A percentile compares a stretch with the other conserved stretches of the same genome.
phyloP scores from a whole-genome alignment of 78 protist species.

The Capsaspora owczarzaki region DNA sequence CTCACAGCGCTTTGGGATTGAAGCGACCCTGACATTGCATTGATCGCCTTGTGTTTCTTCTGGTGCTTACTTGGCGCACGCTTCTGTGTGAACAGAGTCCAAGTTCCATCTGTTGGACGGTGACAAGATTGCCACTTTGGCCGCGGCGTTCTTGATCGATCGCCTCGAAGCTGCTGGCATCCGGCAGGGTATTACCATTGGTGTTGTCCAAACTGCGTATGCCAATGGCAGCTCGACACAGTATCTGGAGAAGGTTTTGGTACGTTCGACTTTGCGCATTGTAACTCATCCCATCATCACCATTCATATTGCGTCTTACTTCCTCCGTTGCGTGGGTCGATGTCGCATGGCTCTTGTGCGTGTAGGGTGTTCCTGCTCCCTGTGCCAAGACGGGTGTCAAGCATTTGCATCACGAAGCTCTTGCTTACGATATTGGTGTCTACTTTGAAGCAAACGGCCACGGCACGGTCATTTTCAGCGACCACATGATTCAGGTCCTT shows the following conservation, averaged over 20 bases:
- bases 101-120: constrained; percentile 59
- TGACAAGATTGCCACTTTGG: constrained; percentile 52
- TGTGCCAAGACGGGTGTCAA: constrained; percentile 52
- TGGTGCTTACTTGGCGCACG: too few species aligned
- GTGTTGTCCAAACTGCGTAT: constrained; percentile 61
- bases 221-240: constrained; percentile 52
- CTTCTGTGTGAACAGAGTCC: neutral
- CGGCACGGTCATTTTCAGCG: constrained; percentile 57
- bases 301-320: neutral
- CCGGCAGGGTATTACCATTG: neutral
- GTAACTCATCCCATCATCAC: neutral
- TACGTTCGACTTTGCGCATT: neutral
- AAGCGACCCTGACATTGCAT: neutral
- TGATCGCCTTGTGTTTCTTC: too few species aligned
- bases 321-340: constrained; percentile 2
- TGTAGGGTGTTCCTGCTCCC: neutral
- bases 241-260: neutral
- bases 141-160: constrained; percentile 1
- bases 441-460: constrained; percentile 86
- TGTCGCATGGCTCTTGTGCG: constrained; percentile 31
- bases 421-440: constrained; percentile 52
- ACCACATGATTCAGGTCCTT: neutral
- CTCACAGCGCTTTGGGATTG: too few species aligned
- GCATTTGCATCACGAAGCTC: constrained; percentile 61
- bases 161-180: neutral